Conservation (phyloP, 176 grass and related monocot species). For the Lolium rigidum region DNA sequence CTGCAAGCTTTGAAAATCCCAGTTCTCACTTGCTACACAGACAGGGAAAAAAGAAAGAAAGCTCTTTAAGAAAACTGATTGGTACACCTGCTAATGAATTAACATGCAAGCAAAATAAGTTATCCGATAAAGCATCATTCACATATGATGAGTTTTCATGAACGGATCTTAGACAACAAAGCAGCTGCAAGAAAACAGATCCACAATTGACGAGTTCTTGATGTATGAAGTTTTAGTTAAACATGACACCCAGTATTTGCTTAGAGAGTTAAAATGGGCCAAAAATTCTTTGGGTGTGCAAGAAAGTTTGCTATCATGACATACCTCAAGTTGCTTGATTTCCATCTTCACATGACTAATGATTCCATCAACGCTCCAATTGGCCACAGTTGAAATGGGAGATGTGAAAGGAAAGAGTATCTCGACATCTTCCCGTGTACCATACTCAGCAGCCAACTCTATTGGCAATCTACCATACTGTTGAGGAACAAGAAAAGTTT, state of each 20-base stretch:
- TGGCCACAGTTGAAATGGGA: slow-evolving; percentile 5
- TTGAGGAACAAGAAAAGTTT: not conserved
- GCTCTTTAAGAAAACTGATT: not conserved
- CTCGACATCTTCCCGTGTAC: slow-evolving; percentile 49
- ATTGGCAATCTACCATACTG: slow-evolving; percentile 53
- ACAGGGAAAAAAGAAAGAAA: not conserved
- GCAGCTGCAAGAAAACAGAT: not conserved
- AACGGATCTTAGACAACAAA: not conserved
- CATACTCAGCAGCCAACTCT: slow-evolving; percentile 54
- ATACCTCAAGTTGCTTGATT: slow-evolving; percentile 40
- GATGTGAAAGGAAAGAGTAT: slow-evolving; percentile 50
- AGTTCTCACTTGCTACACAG: slow-evolving; percentile 5
- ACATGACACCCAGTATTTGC: not conserved
- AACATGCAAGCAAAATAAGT: no score
- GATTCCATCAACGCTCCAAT: slow-evolving; percentile 18
- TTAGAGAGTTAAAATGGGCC: not conserved
- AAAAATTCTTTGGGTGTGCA: not conserved
- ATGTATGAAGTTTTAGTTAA: not conserved
- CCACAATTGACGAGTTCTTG: not conserved
- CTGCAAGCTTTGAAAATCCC: slow-evolving; percentile 1
- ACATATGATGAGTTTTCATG: not conserved
- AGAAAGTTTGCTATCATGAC: not conserved
- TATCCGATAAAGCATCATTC: not conserved
- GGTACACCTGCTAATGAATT: not conserved
- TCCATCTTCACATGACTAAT: slow-evolving; percentile 19